Percentiles rank a stretch among this genome's conserved stretches.
Evolutionary conservation across 441 rosid genomes (phyloP).

Genomic region (Sinapis alba): DNA sequence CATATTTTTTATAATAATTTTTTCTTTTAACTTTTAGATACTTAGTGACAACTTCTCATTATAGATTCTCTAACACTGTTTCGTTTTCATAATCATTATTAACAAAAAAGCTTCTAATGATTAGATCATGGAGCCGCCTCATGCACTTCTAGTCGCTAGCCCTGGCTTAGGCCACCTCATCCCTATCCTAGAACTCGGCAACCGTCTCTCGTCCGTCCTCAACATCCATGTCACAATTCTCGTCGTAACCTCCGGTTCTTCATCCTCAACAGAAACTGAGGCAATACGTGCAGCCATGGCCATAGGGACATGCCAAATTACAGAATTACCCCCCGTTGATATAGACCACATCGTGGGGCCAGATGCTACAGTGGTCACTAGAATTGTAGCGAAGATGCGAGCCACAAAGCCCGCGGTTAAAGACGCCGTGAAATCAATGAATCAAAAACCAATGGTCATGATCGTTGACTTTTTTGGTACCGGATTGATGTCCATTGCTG

Average conservation of each 20-base stretch:
- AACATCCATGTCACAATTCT: constrained; percentile 27
- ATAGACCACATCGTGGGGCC: constrained; percentile 5
- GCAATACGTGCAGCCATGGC: constrained; percentile 14
- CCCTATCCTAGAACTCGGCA: constrained; percentile 33
- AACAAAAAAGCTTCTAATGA: too few species aligned
- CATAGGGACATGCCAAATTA: constrained; percentile 17
- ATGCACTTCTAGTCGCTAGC: constrained; percentile 30
- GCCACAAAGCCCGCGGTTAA: constrained; percentile 6
- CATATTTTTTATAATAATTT: too few species aligned
- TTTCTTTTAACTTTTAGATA: too few species aligned
- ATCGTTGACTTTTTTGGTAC: constrained; percentile 51
- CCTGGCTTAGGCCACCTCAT: constrained; percentile 41
- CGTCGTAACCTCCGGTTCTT: constrained; percentile 18
- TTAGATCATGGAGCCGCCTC: constrained; percentile 28
- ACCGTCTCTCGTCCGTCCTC: constrained; percentile 30
- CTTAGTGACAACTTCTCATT: too few species aligned
- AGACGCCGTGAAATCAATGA: constrained; percentile 20
- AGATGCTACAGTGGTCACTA: constrained; percentile 17
- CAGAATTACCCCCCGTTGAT: constrained; percentile 17
- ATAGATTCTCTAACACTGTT: too few species aligned
- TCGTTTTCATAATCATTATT: too few species aligned
- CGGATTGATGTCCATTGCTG: constrained; percentile 34
- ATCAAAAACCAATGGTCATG: constrained; percentile 39
- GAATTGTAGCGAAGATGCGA: constrained; percentile 18
- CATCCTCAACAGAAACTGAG: constrained; percentile 8